Evolutionary conservation across 768 basidiomycete genomes (phyloP).

Genomic region (Tephrocybe rancida): DNA sequence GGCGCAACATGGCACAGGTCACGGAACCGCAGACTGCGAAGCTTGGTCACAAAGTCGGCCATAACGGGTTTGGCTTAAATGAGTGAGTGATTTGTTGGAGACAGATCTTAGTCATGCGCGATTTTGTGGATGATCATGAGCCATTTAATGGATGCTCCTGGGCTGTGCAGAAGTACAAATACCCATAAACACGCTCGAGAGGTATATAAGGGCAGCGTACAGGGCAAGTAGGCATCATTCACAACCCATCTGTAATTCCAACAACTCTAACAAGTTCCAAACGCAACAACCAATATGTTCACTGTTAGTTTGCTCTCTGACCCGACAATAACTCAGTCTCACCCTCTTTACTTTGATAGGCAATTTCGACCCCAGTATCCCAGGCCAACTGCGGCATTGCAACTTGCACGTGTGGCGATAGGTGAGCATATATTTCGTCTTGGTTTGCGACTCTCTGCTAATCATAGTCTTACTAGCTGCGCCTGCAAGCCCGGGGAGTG

Average conservation of each 20-base stretch:
- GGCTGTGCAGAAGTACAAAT: neutral
- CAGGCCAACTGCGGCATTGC: constrained; percentile 46
- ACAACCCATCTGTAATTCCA: neutral
- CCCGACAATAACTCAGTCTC: neutral
- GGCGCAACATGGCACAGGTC: neutral
- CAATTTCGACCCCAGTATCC: constrained; percentile 40
- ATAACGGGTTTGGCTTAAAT: neutral
- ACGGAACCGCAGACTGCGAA: neutral
- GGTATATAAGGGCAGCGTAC: neutral
- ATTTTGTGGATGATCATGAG: constrained; percentile 2
- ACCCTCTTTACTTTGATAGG: constrained; percentile 19
- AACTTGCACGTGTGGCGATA: constrained; percentile 53
- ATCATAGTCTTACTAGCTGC: constrained; percentile 43
- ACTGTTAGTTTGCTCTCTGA: neutral
- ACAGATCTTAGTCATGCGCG: neutral
- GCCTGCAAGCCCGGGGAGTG: constrained; percentile 60
- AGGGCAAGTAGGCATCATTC: neutral
- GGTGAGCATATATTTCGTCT: constrained; percentile 28
- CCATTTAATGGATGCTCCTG: neutral
- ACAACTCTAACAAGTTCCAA: neutral
- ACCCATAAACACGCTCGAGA: neutral
- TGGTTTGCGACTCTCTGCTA: neutral
- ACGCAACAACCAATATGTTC: neutral
- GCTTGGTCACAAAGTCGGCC: neutral
- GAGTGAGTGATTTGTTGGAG: constrained; percentile 3